Conservation (phyloP, 441 rosid species). For the Euphorbia celastroides region DNA sequence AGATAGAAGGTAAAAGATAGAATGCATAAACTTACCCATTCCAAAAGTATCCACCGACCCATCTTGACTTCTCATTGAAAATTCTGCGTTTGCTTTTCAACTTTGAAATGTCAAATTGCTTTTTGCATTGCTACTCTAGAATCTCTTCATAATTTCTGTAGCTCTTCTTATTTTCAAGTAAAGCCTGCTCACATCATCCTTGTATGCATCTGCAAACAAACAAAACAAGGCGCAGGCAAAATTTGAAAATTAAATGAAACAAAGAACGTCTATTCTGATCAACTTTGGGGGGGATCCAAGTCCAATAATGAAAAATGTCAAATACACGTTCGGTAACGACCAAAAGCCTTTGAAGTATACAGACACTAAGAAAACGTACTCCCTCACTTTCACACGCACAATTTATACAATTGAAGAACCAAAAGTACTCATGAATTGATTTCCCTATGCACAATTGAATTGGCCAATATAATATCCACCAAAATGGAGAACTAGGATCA, state of each 20-base stretch:
- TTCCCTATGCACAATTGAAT: constrained; percentile 24
- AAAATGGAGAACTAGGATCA: constrained; percentile 27
- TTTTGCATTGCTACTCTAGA: neutral
- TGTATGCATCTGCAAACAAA: neutral
- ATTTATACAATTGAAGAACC: constrained; percentile 1
- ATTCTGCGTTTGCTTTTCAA: neutral
- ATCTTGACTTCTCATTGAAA: neutral
- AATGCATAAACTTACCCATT: neutral
- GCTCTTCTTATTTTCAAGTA: neutral
- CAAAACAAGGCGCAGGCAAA: neutral
- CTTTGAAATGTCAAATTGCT: constrained; percentile 12
- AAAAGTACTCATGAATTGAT: constrained; percentile 11
- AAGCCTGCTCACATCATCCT: neutral
- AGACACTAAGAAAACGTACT: neutral
- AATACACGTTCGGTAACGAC: no score
- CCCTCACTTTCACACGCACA: neutral
- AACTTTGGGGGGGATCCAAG: neutral
- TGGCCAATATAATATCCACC: constrained; percentile 11
- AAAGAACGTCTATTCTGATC: neutral
- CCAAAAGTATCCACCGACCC: constrained; percentile 8
- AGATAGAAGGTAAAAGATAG: no score
- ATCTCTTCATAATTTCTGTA: neutral
- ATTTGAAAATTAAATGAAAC: neutral
- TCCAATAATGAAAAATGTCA: neutral
- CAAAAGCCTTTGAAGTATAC: no score